Base-by-base conservation (phyloP, 306 rosid species). In the barrel medic (Medicago truncatula) region DNA sequence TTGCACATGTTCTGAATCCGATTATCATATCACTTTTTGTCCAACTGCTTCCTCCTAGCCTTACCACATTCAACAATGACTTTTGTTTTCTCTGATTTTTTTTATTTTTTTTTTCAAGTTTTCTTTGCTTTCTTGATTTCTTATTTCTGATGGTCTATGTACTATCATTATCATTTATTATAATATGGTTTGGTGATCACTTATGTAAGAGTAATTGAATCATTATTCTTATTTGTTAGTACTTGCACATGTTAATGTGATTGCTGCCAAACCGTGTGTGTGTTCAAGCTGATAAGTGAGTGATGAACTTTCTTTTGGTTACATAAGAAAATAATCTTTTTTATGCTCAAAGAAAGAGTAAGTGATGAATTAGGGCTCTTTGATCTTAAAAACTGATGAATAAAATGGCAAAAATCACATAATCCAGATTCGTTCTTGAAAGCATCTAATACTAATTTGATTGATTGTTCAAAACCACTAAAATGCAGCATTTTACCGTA, bases 11-110 rank as follows among this genome's bases (percentile, higher is more conserved):
- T 70, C 92, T 50, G 86, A 83, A 38, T 83, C 98, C 17, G 80
- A 92, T 79, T 94, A 94, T 76, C 31, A 12, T 39, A 87, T 94
- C 74, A 82, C 88, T 2, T 94, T 94, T 67, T 94, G 97, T 81
- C 89, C 97, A 4, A 56, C 81, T 17, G 72, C 71, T 38, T 76
- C 88, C 0, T 58, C 67, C 0, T 57, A 71, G 49, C 58, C 14
- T 11, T 15, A 58, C 56, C 17, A 11, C 17, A 18, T 20, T 20
- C 18, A 41, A 10, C 17, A 18, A 40, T 11, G 8, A n/a, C 0
- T 12, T 66, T 40, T 1, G 2, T 17, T 63, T 36, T 8, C 3
- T 21, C 7, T 10, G 14, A 4, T 10, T 20, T 57, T 20, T 57
- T 1, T 3, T 23, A 23, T 8, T 38, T 9, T 8, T n/a, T 12